phyloP scores from a whole-genome alignment of 163 green algal genomes.

The Chlorella variabilis region DNA sequence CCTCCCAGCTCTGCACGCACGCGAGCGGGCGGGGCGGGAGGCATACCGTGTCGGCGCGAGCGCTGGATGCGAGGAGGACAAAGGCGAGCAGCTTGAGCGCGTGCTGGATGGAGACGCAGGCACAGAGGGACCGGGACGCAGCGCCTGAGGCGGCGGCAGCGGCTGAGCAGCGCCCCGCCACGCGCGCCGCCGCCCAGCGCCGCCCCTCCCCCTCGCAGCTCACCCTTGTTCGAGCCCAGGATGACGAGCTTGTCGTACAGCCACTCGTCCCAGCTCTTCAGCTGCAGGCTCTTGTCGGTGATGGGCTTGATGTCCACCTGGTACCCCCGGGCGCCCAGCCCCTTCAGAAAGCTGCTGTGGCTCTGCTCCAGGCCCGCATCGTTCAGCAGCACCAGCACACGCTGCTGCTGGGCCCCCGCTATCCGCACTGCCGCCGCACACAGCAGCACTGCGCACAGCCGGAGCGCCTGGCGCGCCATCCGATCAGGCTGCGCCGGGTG shows the following conservation, averaged over 20 bases:
- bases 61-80: not conserved
- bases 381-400: conserved; percentile 68
- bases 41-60: not conserved
- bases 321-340: conserved; percentile 52
- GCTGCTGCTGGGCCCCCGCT: not conserved
- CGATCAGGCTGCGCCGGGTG: no score
- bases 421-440: not conserved
- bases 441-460: conserved; percentile 7
- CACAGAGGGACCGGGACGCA: no score
- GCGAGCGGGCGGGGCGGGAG: no score
- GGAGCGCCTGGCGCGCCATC: not conserved
- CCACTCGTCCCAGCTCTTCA: conserved; percentile 77
- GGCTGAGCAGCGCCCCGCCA: no score
- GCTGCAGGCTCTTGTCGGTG: conserved; percentile 59
- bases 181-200: no score
- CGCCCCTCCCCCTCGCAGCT: not conserved
- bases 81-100: no score
- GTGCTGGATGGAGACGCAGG: no score
- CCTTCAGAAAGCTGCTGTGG: conserved; percentile 65
- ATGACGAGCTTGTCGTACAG: conserved; percentile 82
- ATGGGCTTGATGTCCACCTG: conserved; percentile 54
- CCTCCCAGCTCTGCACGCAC: conserved; percentile 53
- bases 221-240: conserved; percentile 65
- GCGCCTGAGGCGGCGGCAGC: no score
- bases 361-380: conserved; percentile 38